Percentiles rank a stretch among this genome's conserved stretches.
Conservation (phyloP, 768 basidiomycete genomes). For the Austroboletus festivus region DNA sequence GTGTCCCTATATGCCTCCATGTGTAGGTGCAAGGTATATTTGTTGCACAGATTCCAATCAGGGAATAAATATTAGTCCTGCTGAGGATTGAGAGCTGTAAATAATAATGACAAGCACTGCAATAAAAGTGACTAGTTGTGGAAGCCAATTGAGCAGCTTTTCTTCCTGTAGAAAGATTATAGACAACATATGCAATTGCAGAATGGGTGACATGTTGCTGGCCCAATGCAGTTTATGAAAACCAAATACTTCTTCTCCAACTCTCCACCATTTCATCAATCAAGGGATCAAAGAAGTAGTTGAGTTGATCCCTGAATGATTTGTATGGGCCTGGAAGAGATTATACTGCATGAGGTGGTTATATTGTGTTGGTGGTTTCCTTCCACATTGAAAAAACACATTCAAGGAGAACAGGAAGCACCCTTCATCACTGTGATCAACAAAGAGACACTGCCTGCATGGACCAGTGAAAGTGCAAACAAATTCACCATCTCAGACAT, state of each 20-base stretch:
- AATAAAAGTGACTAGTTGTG: background rate
- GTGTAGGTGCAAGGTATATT: background rate
- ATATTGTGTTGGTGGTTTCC: slow-evolving; percentile 23
- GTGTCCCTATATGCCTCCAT: background rate
- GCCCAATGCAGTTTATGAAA: slow-evolving; percentile 11
- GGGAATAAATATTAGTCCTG: background rate
- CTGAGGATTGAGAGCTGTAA: background rate
- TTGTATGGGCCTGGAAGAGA: slow-evolving; percentile 12
- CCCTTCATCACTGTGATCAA: slow-evolving; percentile 6
- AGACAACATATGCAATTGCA: background rate
- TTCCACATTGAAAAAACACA: slow-evolving; percentile 35
- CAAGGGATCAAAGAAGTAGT: slow-evolving; percentile 29
- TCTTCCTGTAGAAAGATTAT: background rate
- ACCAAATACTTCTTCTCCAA: background rate
- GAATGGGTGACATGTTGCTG: background rate
- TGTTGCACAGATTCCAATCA: background rate
- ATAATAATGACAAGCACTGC: slow-evolving; percentile 1
- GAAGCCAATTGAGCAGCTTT: background rate
- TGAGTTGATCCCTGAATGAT: slow-evolving; percentile 24
- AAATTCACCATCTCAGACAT: slow-evolving; percentile 6
- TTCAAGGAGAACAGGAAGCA: slow-evolving; percentile 20
- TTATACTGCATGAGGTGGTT: slow-evolving; percentile 28
- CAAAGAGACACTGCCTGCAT: slow-evolving; percentile 12
- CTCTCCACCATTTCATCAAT: slow-evolving; percentile 22
- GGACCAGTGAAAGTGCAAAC: slow-evolving; percentile 8